Percentiles rank a stretch among this genome's conserved stretches.
phyloP scores from a whole-genome alignment of 441 rosid species.

The Syzygium malaccense region DNA sequence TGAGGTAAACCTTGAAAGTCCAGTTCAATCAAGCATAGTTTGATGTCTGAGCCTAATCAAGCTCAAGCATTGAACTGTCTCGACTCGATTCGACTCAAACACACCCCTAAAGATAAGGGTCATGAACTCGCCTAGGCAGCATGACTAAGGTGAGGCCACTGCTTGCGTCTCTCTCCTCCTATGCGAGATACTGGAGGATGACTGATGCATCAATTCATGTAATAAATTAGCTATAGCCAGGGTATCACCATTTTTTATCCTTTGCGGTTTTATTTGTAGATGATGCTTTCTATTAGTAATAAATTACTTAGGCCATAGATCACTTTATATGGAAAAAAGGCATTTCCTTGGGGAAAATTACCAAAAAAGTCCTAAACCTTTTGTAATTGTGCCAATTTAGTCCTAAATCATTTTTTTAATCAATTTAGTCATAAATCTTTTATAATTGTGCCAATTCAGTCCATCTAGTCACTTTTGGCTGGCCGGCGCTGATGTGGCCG shows the following conservation, averaged over 20 bases:
- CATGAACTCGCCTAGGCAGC: neutral
- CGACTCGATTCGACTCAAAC: fast-evolving
- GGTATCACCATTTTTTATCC: neutral
- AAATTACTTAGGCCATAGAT: neutral
- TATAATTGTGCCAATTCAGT: no score
- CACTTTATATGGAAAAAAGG: neutral
- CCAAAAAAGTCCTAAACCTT: no score
- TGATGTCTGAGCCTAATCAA: no score
- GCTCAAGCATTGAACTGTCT: neutral
- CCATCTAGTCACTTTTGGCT: no score
- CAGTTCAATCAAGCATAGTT: no score
- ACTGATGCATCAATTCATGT: neutral
- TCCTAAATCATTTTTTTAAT: no score
- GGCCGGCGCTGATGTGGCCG: no score
- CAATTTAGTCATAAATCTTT: no score
- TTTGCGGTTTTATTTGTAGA: neutral
- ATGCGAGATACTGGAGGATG: neutral
- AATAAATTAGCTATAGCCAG: neutral
- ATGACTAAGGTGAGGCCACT: neutral
- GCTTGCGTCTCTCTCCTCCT: neutral
- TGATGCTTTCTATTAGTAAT: neutral
- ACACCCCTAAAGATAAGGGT: neutral
- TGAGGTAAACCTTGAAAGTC: neutral
- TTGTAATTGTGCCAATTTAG: no score
- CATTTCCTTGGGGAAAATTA: no score